These are phyloP conservation scores for Pythium phragmitis DNA, from an alignment of 352 stramenopile genomes.

Conservation along the genomic window DNA sequence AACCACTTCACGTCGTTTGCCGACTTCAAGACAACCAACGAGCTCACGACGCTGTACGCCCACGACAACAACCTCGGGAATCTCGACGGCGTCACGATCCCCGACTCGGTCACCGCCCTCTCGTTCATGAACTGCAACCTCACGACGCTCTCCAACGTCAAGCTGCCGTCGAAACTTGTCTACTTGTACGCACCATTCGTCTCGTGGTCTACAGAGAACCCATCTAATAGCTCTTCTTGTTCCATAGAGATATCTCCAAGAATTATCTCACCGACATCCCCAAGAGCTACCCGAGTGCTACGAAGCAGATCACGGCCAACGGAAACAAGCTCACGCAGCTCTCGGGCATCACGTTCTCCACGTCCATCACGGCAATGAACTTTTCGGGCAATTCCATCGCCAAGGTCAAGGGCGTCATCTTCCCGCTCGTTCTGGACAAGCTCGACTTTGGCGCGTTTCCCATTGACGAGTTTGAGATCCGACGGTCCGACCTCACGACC, in stretches of 20 bases:
- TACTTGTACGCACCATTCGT: slow-evolving; percentile 43
- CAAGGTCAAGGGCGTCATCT: slow-evolving; percentile 50
- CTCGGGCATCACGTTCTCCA: slow-evolving; percentile 50
- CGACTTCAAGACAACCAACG: slow-evolving; percentile 40
- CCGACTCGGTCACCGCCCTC: slow-evolving; percentile 35
- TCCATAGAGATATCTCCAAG: neutral
- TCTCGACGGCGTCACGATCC: slow-evolving; percentile 44
- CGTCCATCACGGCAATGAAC: slow-evolving; percentile 46
- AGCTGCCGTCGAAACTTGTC: slow-evolving; percentile 44
- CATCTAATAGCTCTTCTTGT: neutral
- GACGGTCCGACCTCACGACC: slow-evolving; percentile 53
- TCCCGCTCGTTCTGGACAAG: slow-evolving; percentile 48
- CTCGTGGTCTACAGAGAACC: neutral
- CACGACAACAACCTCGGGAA: slow-evolving; percentile 56
- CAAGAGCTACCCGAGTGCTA: slow-evolving; percentile 18
- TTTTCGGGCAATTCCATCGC: slow-evolving; percentile 61
- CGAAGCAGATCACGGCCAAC: slow-evolving; percentile 22
- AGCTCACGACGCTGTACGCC: slow-evolving; percentile 63
- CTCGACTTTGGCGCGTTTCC: slow-evolving; percentile 44
- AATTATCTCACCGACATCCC: slow-evolving; percentile 20
- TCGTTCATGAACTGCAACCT: slow-evolving; percentile 32
- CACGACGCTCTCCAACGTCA: slow-evolving; percentile 20
- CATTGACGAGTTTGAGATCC: slow-evolving; percentile 74
- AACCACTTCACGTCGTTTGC: slow-evolving; percentile 69
- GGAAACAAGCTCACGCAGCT: slow-evolving; percentile 53